Evolutionary conservation across 164 flowering plant genomes (phyloP), one percentile per base, ranked within the genome.

Genomic region (Nymphaea thermarum): DNA sequence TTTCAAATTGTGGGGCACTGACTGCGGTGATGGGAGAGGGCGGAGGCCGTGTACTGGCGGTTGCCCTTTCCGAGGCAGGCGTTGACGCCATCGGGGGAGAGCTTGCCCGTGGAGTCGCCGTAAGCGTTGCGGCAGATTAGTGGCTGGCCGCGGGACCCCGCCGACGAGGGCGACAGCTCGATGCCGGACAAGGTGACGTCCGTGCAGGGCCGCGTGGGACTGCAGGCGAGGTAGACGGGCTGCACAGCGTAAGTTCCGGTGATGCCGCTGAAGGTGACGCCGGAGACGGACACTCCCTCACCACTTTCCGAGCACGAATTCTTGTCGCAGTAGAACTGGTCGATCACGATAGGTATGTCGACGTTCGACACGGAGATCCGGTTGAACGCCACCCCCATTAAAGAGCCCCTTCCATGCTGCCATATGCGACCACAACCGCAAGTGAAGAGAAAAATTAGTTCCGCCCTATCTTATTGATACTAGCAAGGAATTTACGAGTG

Each of bases 291-390:
- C 64, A 93, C 96, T 11, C 91, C 91, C n/a, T 68, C 80, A 5
- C 89, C 86, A 43, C 84, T 87, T 75, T 90, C 88, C 82, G 82
- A 81, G 89, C 96, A 90, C 0, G 18, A 4, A 0, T n/a, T 3
- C 5, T 65, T 65, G 77, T 87, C 93, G 51, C 96, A 90, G 68
- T 90, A 90, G 80, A 71, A 88, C 65, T 92, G 98, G 70, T 92
- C 98, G 6, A 93, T 90, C 72, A 83, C 78, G 57, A 93, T 77
- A 0, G 98, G 98, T 5, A 80, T 79, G 77, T 80, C 74, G 6
- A 90, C 98, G 15, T 87, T 72, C 0, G 81, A 68, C 3, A 88
- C 89, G 70, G 84, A 83, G 70, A 93, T 86, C 72, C 79, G 82
- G 0, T 90, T 82, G 68, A 90, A 92, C 18, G 95, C 60, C 25